Conservation (phyloP, 129 eudicot genomes). For the Arctium minus region DNA sequence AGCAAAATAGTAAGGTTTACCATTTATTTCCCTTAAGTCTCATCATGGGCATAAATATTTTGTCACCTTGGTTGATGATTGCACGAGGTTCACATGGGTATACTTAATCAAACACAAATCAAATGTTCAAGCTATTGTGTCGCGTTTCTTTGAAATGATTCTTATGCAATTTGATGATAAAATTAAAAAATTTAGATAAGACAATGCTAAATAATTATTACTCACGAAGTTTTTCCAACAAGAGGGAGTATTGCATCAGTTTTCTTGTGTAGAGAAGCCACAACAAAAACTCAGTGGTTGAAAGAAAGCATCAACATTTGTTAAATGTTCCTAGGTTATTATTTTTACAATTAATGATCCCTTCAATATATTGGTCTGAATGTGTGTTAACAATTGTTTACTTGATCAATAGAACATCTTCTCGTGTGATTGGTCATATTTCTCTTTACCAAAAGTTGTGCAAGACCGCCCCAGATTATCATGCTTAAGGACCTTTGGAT, state of each 20-base stretch:
- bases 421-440: background rate
- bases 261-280: background rate
- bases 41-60: too few relatives aligned
- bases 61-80: too few relatives aligned
- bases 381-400: background rate
- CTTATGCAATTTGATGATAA: background rate
- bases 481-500: background rate
- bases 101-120: background rate
- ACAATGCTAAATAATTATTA: background rate
- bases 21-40: background rate
- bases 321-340: background rate
- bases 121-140: too few relatives aligned
- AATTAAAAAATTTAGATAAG: background rate
- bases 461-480: background rate
- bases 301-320: background rate
- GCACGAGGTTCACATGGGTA: too few relatives aligned
- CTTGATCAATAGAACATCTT: background rate
- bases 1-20: background rate
- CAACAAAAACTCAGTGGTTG: too few relatives aligned
- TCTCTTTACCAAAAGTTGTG: background rate
- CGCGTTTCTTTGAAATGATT: background rate
- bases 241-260: background rate
- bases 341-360: background rate
- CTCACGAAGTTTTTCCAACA: background rate
- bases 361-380: background rate